Evolutionary conservation across 306 rosid genomes (phyloP), one percentile per base, ranked within the genome.

Genomic region (Acmispon strigosus): DNA sequence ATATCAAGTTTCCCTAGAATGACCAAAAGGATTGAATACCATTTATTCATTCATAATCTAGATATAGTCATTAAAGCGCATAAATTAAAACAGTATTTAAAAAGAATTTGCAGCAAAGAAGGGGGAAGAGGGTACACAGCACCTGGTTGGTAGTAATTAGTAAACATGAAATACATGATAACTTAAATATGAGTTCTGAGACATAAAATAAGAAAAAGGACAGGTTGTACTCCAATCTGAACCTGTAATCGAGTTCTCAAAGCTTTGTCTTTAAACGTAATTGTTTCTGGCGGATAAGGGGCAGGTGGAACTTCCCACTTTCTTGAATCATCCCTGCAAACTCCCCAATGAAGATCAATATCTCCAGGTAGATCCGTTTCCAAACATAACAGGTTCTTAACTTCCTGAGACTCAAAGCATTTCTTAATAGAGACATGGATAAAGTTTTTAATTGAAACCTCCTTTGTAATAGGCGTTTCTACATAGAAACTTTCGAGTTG

Each of bases 311-410:
- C 64, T 84, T 89, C 89, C 98, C 98, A 92, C 69, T 16, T 86
- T 77, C 80, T 83, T 34, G 88, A 44, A 66, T 82, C 79, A 85
- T 86, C 85, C 76, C 78, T 76, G 74, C 95, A 87, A 60, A 85
- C 96, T 63, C 95, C 95, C 98, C 98, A 92, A 62, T 92, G 98
- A 76, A 92, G 82, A 50, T 83, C 75, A 64, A 83, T 72, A 74
- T 82, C 81, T 69, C 88, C 92, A 62, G 84, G 90, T 47, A 89
- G 72, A 79, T 92, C 92, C 2, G 89, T 89, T 84, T 92, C 98
- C 32, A 92, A 37, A 76, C 41, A 70, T 34, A 89, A 14, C 69
- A 81, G 69, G 75, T 77, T 78, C 78, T 89, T 83, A 56, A 79
- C 77, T 60, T 82, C 80, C 60, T 49, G 67, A 32, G 88, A 79